Conservation (phyloP, 495 filamentous ascomycete species). For the Podospora didyma region DNA sequence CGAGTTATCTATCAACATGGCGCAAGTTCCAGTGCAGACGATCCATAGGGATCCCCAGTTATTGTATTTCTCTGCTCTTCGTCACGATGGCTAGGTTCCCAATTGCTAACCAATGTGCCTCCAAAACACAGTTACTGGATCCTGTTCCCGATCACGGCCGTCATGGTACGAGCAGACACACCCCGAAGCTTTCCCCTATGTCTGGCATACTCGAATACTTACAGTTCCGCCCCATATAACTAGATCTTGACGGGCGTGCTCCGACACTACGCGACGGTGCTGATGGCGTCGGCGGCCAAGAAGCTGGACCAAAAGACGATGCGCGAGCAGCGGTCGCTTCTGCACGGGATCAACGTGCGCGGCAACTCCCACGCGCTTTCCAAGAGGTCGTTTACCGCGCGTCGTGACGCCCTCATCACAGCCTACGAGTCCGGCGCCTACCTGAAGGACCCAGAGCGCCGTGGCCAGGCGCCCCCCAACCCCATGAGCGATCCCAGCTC, state of each 20-base stretch:
- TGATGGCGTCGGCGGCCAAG: conserved; percentile 85
- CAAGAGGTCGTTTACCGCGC: conserved; percentile 65
- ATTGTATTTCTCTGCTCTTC: conserved; percentile 54
- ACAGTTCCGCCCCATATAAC: no score
- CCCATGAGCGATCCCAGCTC: conserved; percentile 95
- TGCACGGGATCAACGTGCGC: conserved; percentile 82
- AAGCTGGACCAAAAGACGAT: conserved; percentile 68
- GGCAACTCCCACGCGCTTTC: conserved; percentile 72
- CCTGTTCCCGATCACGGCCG: conserved; percentile 89
- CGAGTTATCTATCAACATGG: conserved; percentile 56
- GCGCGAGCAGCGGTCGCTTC: conserved; percentile 81
- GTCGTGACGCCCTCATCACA: conserved; percentile 74
- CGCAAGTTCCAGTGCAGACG: conserved; percentile 81
- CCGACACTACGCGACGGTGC: conserved; percentile 88
- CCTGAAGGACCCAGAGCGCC: conserved; percentile 80
- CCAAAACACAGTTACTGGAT: conserved; percentile 80
- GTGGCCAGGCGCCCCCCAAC: conserved; percentile 84
- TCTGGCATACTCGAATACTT: no score
- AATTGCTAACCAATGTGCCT: conserved; percentile 2
- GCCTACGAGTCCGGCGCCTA: conserved; percentile 81
- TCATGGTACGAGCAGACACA: conserved; percentile 65
- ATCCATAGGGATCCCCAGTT: conserved; percentile 98
- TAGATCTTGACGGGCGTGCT: conserved; percentile 92
- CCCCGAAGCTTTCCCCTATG: no score
- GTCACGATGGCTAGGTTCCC: background rate